Evolutionary conservation across 805 yeast species (phyloP).

Genomic region (Ogataea corticis): DNA sequence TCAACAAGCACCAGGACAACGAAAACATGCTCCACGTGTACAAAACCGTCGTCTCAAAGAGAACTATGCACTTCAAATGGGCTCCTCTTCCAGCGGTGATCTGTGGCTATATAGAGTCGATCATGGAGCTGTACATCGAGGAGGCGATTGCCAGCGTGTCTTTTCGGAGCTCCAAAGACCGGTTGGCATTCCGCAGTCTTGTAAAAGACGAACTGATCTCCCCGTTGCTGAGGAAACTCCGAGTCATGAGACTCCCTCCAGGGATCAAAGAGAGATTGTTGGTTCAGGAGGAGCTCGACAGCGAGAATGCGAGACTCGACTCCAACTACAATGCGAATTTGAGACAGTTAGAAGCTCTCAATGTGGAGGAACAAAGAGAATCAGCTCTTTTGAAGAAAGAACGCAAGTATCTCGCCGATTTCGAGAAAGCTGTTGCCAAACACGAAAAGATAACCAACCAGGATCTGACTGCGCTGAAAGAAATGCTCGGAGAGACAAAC

Average conservation of each 20-base stretch:
- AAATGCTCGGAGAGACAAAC: constrained; percentile 5
- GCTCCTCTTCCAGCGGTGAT: constrained; percentile 16
- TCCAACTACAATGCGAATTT: constrained; percentile 29
- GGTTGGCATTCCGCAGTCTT: constrained; percentile 19
- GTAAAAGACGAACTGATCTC: constrained; percentile 21
- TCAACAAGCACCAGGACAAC: constrained; percentile 3
- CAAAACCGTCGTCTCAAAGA: constrained; percentile 14
- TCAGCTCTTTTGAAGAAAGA: constrained; percentile 21
- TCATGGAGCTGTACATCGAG: constrained; percentile 24
- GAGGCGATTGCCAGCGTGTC: constrained; percentile 17
- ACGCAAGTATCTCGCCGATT: constrained; percentile 20
- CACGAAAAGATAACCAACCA: constrained; percentile 18
- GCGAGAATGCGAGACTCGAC: constrained; percentile 24
- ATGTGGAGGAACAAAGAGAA: constrained; percentile 25
- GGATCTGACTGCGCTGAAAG: constrained; percentile 14
- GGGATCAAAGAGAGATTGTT: constrained; percentile 25
- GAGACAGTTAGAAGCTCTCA: constrained; percentile 28
- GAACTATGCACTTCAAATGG: constrained; percentile 24
- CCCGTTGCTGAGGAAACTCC: constrained; percentile 25
- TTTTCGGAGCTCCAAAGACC: constrained; percentile 17
- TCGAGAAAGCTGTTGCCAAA: constrained; percentile 13
- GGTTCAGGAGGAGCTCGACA: constrained; percentile 27
- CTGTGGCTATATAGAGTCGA: constrained; percentile 14
- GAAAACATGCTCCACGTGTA: constrained; percentile 12
- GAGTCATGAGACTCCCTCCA: constrained; percentile 27